Conservation (phyloP, 2,329 filamentous ascomycete genomes). For the Bimuria novae-zelandiae region DNA sequence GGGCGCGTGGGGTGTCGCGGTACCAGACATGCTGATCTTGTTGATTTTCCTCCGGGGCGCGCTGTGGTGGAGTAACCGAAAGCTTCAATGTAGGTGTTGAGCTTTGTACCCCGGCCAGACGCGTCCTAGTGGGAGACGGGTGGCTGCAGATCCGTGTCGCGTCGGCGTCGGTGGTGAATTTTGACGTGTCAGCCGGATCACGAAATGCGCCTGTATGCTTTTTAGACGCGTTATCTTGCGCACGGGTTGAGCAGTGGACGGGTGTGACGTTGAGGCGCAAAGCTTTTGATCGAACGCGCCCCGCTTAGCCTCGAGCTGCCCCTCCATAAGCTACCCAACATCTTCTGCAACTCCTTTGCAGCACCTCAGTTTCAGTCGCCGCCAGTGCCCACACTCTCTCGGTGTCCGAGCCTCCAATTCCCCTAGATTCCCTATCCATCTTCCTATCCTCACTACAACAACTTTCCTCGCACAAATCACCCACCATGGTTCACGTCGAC, state of each 20-base stretch:
- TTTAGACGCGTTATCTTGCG: slow-evolving; percentile 19
- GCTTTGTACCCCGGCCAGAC: slow-evolving; percentile 13
- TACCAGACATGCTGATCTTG: slow-evolving; percentile 34
- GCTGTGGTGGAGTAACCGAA: neutral
- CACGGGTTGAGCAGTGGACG: neutral
- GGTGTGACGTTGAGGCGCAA: slow-evolving; percentile 29
- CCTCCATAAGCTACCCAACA: slow-evolving; percentile 28
- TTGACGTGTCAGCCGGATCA: slow-evolving; percentile 12
- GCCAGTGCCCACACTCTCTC: neutral
- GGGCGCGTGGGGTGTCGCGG: slow-evolving; percentile 39
- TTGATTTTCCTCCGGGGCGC: neutral
- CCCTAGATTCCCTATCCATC: slow-evolving; percentile 1
- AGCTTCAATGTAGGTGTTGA: slow-evolving; percentile 26
- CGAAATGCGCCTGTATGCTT: slow-evolving; percentile 11
- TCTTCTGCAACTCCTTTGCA: slow-evolving; percentile 9
- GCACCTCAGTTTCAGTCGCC: neutral
- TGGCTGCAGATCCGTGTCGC: slow-evolving; percentile 9
- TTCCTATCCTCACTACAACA: slow-evolving; percentile 3
- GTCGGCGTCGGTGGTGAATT: slow-evolving; percentile 8
- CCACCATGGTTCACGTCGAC: slow-evolving; percentile 67
- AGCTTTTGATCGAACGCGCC: slow-evolving; percentile 17
- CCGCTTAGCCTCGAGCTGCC: slow-evolving; percentile 5
- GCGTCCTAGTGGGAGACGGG: slow-evolving; percentile 16
- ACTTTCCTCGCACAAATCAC: slow-evolving; percentile 19
- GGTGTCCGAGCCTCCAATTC: slow-evolving; percentile 5